phyloP scores from a whole-genome alignment of 2,329 filamentous ascomycete species.

The Fusarium veterinarium region DNA sequence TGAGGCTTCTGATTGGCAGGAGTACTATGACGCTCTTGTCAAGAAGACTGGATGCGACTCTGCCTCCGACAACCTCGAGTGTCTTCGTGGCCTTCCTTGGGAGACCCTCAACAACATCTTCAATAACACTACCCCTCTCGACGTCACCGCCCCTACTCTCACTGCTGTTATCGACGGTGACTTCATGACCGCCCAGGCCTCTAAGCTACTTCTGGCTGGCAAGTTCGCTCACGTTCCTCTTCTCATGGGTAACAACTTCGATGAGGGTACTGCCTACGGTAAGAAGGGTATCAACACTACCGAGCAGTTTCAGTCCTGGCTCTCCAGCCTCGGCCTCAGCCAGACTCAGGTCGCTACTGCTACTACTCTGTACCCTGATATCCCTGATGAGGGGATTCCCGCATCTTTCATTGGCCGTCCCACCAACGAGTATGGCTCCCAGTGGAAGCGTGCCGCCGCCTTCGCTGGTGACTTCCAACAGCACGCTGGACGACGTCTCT shows the following conservation, averaged over 20 bases:
- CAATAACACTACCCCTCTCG: slow-evolving; percentile 38
- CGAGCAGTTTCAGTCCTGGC: slow-evolving; percentile 57
- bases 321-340: slow-evolving; percentile 36
- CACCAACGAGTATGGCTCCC: slow-evolving; percentile 50
- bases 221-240: slow-evolving; percentile 73
- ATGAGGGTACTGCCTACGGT: slow-evolving; percentile 70
- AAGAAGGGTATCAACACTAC: slow-evolving; percentile 65
- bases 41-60: slow-evolving; percentile 38
- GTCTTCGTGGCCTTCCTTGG: slow-evolving; percentile 49
- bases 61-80: slow-evolving; percentile 43
- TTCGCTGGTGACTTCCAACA: slow-evolving; percentile 66
- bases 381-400: slow-evolving; percentile 61
- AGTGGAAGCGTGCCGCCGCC: slow-evolving; percentile 67
- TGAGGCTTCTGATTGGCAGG: slow-evolving; percentile 39
- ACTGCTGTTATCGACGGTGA: slow-evolving; percentile 50
- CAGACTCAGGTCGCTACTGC: slow-evolving; percentile 41
- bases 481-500: slow-evolving; percentile 65
- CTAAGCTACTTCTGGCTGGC: slow-evolving; percentile 65
- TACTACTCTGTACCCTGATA: slow-evolving; percentile 62
- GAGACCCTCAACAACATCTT: slow-evolving; percentile 47
- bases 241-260: slow-evolving; percentile 70
- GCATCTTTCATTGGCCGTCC: slow-evolving; percentile 52
- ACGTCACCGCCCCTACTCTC: slow-evolving; percentile 27
- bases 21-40: slow-evolving; percentile 48
- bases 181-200: slow-evolving; percentile 56